Percentiles rank a stretch among this genome's conserved stretches.
phyloP scores from a whole-genome alignment of 139 green algal genomes.

The Closterium sp. region DNA sequence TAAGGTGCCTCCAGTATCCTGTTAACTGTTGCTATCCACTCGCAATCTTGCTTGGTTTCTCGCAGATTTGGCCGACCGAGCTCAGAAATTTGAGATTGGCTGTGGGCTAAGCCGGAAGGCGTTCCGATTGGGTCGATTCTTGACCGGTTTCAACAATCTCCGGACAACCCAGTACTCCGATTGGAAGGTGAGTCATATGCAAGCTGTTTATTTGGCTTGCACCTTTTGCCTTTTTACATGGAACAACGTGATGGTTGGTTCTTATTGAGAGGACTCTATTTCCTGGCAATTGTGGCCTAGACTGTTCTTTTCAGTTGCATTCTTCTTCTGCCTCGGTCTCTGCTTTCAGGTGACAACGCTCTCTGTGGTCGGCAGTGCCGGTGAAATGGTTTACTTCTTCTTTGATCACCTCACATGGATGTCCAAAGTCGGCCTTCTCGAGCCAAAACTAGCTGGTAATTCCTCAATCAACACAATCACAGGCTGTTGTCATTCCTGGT shows the following conservation, averaged over 20 bases:
- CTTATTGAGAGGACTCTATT: not conserved
- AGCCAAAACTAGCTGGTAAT: constrained; percentile 25
- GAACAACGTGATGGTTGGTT: not conserved
- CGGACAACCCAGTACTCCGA: not conserved
- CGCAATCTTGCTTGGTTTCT: not conserved
- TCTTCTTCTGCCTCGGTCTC: not conserved
- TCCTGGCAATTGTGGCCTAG: no score
- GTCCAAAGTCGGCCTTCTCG: constrained; percentile 25
- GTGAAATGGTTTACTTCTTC: constrained; percentile 48
- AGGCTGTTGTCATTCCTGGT: not conserved
- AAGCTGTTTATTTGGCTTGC: no score
- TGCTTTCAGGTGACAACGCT: constrained; percentile 14
- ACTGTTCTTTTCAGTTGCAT: not conserved
- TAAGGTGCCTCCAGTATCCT: not conserved
- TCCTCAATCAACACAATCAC: not conserved
- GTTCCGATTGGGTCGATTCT: not conserved
- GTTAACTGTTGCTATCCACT: not conserved
- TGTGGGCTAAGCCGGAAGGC: not conserved
- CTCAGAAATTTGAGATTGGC: not conserved
- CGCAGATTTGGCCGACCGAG: not conserved
- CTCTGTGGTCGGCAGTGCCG: constrained; percentile 10
- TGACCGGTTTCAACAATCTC: not conserved
- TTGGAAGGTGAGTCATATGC: not conserved
- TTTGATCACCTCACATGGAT: constrained; percentile 47
- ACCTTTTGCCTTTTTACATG: not conserved